Evolutionary conservation across 192 early-diverging fungal species (phyloP).

Genomic region (Irineochytrium annulatum): DNA sequence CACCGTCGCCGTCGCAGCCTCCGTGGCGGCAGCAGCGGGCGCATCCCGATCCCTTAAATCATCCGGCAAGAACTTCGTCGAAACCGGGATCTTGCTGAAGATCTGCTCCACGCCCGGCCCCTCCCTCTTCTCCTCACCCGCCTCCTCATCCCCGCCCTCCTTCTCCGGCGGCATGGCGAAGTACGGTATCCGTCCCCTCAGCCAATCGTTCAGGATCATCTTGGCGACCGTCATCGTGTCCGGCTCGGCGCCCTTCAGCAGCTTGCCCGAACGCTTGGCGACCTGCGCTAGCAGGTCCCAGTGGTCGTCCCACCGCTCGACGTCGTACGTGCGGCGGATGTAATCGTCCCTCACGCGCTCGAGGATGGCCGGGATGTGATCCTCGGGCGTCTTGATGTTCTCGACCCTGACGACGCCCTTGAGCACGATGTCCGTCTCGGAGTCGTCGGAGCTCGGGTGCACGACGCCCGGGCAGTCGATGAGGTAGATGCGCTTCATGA

Average conservation of each 20-base stretch:
- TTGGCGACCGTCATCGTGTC: constrained; percentile 86
- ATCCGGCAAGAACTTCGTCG: constrained; percentile 75
- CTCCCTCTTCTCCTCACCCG: constrained; percentile 27
- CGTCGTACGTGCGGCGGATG: constrained; percentile 84
- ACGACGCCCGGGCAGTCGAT: constrained; percentile 99
- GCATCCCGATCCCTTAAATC: constrained; percentile 69
- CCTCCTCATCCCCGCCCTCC: constrained; percentile 31
- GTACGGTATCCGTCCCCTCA: constrained; percentile 95
- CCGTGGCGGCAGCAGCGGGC: background rate
- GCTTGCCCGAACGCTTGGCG: constrained; percentile 79
- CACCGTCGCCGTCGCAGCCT: constrained; percentile 44
- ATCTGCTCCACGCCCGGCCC: constrained; percentile 72
- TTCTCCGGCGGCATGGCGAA: constrained; percentile 76
- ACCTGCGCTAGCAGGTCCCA: constrained; percentile 90
- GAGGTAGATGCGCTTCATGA: constrained; percentile 96
- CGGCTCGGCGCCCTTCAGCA: constrained; percentile 95
- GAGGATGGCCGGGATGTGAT: constrained; percentile 82
- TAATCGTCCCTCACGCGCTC: constrained; percentile 84
- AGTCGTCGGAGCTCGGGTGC: constrained; percentile 78
- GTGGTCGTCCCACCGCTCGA: constrained; percentile 78
- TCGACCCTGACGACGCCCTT: constrained; percentile 95
- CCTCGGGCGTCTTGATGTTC: constrained; percentile 83
- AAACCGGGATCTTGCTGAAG: constrained; percentile 89
- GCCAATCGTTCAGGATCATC: constrained; percentile 99
- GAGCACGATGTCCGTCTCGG: constrained; percentile 92